Base-by-base conservation (phyloP, 306 rosid genomes). In the Phaseolus lunatus region DNA sequence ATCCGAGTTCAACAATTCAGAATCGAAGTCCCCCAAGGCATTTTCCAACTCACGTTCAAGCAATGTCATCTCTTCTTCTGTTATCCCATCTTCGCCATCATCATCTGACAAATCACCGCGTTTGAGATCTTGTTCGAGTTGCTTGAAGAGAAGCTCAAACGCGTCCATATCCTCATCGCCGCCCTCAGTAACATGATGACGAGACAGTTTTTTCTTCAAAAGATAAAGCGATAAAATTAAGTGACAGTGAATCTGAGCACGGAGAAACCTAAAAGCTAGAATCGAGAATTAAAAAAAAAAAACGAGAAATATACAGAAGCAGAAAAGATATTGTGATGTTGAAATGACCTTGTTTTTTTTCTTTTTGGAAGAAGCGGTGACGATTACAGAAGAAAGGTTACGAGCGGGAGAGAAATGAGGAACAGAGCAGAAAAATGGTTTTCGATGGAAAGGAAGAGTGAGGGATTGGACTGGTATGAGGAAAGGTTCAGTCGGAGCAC, bases 51-150 rank as follows among this genome's bases (percentile, higher is more conserved):
- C 97, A 23, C 82, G 83, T 57, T 90, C 97, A 11, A 95, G 79
- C 82, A 58, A 41, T 47, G 85, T 88, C 12, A 92, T 78, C 22
- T 90, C 96, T 65, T 95, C 96, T 80, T 88, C 97, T 20, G 70
- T 86, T 33, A 89, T 84, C 22, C 88, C 92, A 6, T 86, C 88
- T 23, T 67, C 81, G 14, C 39, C 78, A 2, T 72, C 90, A 10
- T 70, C 93, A 2, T 77, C 52, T 15, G 91, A 68, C 15, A 39
- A 73, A 70, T 73, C 93, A 35, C 82, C 97, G 41, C 91, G 88
- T 72, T 89, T 92, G 11, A 92, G 90, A 84, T 95, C 97, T 58
- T 95, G 92, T 86, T 89, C 97, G 47, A 95, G 93, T 72, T 77
- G 90, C 70, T 80, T 84, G 81, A 95, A 95, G 13, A 95, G 91